Evolutionary conservation across 345 rosid species (phyloP).

Genomic region (Erodium maritimum): DNA sequence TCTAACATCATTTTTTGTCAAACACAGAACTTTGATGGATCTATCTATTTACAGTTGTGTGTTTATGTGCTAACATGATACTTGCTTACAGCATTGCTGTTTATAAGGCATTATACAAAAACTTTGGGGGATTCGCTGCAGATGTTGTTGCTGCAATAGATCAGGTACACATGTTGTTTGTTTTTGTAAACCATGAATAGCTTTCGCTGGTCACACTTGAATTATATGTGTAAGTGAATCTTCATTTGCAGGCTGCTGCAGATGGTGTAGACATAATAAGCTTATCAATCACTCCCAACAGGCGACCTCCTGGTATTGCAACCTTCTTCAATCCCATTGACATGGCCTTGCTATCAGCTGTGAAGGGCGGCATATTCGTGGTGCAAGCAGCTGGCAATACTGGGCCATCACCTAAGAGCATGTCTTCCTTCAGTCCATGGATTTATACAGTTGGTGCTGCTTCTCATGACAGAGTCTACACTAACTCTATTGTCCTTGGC

Average conservation of each 20-base stretch:
- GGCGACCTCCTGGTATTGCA: constrained; percentile 91
- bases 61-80: constrained; percentile 7
- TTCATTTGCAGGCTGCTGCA: constrained; percentile 77
- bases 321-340: constrained; percentile 93
- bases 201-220: not conserved
- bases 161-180: constrained; percentile 40
- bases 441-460: constrained; percentile 91
- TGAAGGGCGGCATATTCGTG: constrained; percentile 77
- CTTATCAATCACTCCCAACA: constrained; percentile 86
- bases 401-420: constrained; percentile 91
- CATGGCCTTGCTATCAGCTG: constrained; percentile 89
- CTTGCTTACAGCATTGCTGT: constrained; percentile 60
- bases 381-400: constrained; percentile 99
- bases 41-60: not conserved
- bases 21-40: not conserved
- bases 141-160: constrained; percentile 99
- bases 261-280: constrained; percentile 95
- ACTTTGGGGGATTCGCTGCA: constrained; percentile 97
- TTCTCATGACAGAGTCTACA: constrained; percentile 68
- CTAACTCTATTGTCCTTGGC: constrained; percentile 64
- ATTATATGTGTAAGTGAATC: not conserved
- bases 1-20: too few species aligned
- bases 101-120: constrained; percentile 87
- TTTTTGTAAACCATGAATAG: constrained; percentile 1
- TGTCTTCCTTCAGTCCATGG: constrained; percentile 98